These are phyloP conservation scores for Plectosphaerella sp. DNA, from an alignment of 2,329 filamentous ascomycete genomes.

Conservation along the genomic window DNA sequence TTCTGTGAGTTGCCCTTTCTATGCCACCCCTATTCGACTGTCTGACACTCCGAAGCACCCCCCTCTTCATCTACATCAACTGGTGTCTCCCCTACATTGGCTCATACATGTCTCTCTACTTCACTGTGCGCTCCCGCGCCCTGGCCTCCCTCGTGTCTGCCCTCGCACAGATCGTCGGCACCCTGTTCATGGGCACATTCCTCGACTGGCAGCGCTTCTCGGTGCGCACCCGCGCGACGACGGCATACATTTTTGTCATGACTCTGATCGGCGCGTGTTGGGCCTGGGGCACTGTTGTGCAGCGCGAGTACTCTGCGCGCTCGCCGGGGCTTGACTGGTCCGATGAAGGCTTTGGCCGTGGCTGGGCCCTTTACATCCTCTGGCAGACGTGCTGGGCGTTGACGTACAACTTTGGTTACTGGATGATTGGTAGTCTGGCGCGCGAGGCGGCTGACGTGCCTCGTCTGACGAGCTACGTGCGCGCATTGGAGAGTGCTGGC, in stretches of 20 bases:
- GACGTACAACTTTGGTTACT: constrained; percentile 8
- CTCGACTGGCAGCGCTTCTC: constrained; percentile 14
- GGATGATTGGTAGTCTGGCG: constrained; percentile 6
- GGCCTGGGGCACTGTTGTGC: constrained; percentile 17
- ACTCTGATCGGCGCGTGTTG: constrained; percentile 14
- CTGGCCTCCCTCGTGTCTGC: constrained; percentile 14
- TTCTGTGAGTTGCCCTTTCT: constrained; percentile 4
- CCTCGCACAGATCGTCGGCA: constrained; percentile 14
- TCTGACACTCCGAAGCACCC: not conserved
- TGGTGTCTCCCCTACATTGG: constrained; percentile 15
- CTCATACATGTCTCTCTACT: constrained; percentile 14
- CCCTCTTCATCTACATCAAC: constrained; percentile 7
- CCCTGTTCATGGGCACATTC: constrained; percentile 16
- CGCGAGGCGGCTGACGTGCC: constrained; percentile 6
- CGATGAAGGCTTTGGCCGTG: constrained; percentile 14
- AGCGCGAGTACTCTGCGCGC: constrained; percentile 10
- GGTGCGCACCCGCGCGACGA: constrained; percentile 11
- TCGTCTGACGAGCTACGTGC: constrained; percentile 5
- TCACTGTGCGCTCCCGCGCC: constrained; percentile 13
- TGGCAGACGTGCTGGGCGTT: constrained; percentile 10
- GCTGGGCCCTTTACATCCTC: constrained; percentile 17
- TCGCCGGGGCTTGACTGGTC: constrained; percentile 12
- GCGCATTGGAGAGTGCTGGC: constrained; percentile 7
- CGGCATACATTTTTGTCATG: constrained; percentile 13
- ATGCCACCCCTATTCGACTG: not conserved